These are phyloP conservation scores for Pisolithus orientalis DNA, from an alignment of 768 basidiomycete genomes.

Conservation along the genomic window DNA sequence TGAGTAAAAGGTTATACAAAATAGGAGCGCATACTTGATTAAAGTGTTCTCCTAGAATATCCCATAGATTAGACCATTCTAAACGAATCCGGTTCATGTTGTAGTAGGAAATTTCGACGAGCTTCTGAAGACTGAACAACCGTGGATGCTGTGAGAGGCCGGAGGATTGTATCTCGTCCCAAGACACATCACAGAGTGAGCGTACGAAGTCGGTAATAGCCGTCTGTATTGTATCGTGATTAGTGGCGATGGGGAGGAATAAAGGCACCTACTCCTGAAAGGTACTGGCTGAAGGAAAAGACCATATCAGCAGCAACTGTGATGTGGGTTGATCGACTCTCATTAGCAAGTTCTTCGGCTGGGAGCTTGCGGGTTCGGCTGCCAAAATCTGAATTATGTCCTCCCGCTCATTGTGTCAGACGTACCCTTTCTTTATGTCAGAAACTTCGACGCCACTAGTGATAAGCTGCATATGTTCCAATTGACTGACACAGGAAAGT, in stretches of 20 bases:
- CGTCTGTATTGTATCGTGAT: slow-evolving; percentile 43
- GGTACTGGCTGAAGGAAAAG: slow-evolving; percentile 90
- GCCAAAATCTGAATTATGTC: slow-evolving; percentile 6
- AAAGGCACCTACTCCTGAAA: slow-evolving; percentile 76
- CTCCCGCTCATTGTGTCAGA: slow-evolving; percentile 1
- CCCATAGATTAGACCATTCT: slow-evolving; percentile 98
- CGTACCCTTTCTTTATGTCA: slow-evolving; percentile 78
- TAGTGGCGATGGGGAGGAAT: neutral
- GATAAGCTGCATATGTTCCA: slow-evolving; percentile 98
- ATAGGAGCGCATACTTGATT: slow-evolving; percentile 60
- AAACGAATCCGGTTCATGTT: slow-evolving; percentile 98
- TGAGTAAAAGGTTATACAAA: slow-evolving; percentile 4
- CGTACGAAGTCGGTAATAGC: slow-evolving; percentile 98
- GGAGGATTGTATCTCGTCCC: slow-evolving; percentile 99
- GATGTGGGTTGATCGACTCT: slow-evolving; percentile 95
- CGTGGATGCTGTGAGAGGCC: slow-evolving; percentile 91
- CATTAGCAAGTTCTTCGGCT: slow-evolving; percentile 92
- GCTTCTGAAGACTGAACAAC: slow-evolving; percentile 93
- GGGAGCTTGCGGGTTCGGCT: slow-evolving; percentile 55
- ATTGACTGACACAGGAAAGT: slow-evolving; percentile 92
- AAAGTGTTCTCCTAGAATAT: slow-evolving; percentile 96
- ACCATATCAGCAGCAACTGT: slow-evolving; percentile 99
- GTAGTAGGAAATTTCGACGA: slow-evolving; percentile 99
- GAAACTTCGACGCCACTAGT: slow-evolving; percentile 83
- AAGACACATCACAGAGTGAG: slow-evolving; percentile 93